Evolutionary conservation across 2,329 filamentous ascomycete genomes (phyloP), one percentile per base, ranked within the genome.

Genomic region (Daldinia sp.): DNA sequence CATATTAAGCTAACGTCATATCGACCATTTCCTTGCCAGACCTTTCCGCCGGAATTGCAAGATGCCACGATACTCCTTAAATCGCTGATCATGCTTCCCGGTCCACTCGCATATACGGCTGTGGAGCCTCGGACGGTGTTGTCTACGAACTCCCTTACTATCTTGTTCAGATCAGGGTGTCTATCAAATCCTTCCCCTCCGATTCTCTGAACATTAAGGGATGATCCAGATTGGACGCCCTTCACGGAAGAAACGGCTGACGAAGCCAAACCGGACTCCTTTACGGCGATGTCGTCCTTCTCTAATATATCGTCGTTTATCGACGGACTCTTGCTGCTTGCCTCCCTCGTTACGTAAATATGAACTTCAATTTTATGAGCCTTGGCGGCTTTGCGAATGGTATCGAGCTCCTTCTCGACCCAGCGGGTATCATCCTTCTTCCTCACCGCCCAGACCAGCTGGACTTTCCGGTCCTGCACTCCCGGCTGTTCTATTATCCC

Each of bases 371-470:
- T 77, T 3, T 79, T 74, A 50, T 79, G 76, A 0, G 69, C 65
- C 2, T 74, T 70, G 3, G 77, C 77, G 1, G 77, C 74, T 6
- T 77, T 76, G 3, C 76, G 76, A 8, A 90, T 75, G 5, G 79
- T 66, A 2, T 81, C 77, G 9, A 91, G 75, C 72, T 91, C 89
- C 4, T 77, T 70, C 23, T 77, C 75, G 8, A 90, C 77, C 87
- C 89, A 91, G 17, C 80, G 77, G 13, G 85, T 73, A 63, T 90
- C 85, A 5, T 75, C 72, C 5, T 77, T 77, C 37, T 83, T 81
- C 11, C 87, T 81, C 34, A 91, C 79, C 1, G 85, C 83, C 89
- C 89, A 91, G 58, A 90, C 77, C n/a, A 91, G 82, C 68, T 88
- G 83, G 1, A 90, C 72, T 61, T 78, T 81, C 52, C 81, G 77